Evolutionary conservation across 106 monocot species (phyloP).

Genomic region (Posidonia australis): DNA sequence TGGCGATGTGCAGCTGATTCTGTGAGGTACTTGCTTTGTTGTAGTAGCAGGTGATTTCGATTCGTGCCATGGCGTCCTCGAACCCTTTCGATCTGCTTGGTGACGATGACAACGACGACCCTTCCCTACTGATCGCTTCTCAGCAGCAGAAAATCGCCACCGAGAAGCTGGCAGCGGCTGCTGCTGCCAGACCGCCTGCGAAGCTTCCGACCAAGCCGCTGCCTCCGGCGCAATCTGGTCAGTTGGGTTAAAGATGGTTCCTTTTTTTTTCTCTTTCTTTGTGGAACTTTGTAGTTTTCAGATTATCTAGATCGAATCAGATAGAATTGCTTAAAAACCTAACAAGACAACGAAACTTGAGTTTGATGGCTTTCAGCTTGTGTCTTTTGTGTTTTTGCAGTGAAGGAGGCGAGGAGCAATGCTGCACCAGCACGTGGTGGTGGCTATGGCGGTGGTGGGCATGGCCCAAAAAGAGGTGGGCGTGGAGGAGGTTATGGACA

Average conservation of each 20-base stretch:
- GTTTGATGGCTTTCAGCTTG: no score
- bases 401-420: conserved; percentile 27
- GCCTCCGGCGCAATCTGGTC: conserved; percentile 75
- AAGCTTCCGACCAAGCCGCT: conserved; percentile 55
- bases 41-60: background rate
- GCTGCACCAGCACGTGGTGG: conserved; percentile 31
- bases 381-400: conserved; percentile 14
- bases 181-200: conserved; percentile 13
- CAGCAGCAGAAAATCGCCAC: conserved; percentile 10
- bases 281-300: background rate
- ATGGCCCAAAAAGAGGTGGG: conserved; percentile 43
- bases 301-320: background rate
- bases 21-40: background rate
- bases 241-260: conserved; percentile 1
- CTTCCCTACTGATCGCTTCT: conserved; percentile 8
- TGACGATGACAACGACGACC: conserved; percentile 26
- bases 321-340: background rate
- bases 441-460: conserved; percentile 27
- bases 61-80: conserved; percentile 1
- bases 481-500: conserved; percentile 22
- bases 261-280: background rate
- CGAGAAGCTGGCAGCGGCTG: conserved; percentile 6
- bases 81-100: conserved; percentile 23
- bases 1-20: background rate
- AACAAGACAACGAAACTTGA: background rate